Percentiles rank a stretch among this genome's conserved stretches.
These are phyloP conservation scores for Circinella minor DNA, from an alignment of 371 early-diverging fungal species.

Conservation along the genomic window DNA sequence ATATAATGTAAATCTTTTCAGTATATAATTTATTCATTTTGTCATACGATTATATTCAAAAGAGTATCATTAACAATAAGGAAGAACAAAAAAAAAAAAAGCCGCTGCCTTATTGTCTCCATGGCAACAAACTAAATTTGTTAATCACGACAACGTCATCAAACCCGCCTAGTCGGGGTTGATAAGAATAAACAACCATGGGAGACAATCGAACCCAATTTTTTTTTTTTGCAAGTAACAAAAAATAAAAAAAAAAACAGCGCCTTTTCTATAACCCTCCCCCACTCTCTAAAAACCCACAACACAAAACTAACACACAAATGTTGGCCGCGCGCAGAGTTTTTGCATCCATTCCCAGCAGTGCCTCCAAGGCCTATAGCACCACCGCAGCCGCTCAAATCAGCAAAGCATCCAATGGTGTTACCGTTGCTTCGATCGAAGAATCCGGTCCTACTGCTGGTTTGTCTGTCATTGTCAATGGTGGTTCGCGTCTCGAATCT, in stretches of 20 bases:
- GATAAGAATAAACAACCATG: not conserved
- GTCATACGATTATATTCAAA: not conserved
- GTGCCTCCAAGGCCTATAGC: constrained; percentile 61
- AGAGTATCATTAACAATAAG: not conserved
- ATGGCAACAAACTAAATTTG: no score
- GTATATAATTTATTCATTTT: not conserved
- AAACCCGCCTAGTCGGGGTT: not conserved
- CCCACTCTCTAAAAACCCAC: constrained; percentile 13
- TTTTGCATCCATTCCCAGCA: constrained; percentile 58
- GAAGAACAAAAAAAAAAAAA: no score
- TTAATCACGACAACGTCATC: not conserved
- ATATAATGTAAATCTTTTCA: not conserved
- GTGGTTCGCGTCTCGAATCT: constrained; percentile 87
- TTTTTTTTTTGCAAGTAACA: constrained; percentile 13
- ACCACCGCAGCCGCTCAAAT: constrained; percentile 54
- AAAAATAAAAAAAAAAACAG: constrained; percentile 10
- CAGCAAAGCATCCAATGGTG: constrained; percentile 57
- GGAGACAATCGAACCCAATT: constrained; percentile 1
- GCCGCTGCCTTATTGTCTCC: no score
- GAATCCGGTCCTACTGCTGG: constrained; percentile 77
- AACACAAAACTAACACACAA: not conserved
- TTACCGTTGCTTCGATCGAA: constrained; percentile 66
- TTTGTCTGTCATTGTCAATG: constrained; percentile 87
- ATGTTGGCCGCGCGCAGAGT: constrained; percentile 72
- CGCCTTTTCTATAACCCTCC: constrained; percentile 9